Evolutionary conservation across 148 eudicot species (phyloP).

Genomic region (Polygonum aviculare): DNA sequence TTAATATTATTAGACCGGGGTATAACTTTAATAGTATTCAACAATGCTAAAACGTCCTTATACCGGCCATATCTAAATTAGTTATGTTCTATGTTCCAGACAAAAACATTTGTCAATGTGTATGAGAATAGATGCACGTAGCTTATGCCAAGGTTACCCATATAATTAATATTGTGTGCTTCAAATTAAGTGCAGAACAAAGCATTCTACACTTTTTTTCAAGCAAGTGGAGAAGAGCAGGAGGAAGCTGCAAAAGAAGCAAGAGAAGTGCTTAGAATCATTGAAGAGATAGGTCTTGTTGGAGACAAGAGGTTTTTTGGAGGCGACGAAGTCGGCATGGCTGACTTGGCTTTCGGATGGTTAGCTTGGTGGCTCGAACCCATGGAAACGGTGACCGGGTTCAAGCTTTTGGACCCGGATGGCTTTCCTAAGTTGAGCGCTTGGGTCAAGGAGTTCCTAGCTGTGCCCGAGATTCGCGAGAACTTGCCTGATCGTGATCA

Average conservation of each 20-base stretch:
- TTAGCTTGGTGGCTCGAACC: slow-evolving; percentile 18
- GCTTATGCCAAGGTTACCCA: too few species aligned
- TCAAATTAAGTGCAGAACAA: not conserved
- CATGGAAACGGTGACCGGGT: slow-evolving; percentile 7
- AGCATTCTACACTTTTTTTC: not conserved
- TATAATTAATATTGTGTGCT: not conserved
- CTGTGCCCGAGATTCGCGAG: not conserved
- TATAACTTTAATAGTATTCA: too few species aligned
- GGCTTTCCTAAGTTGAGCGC: not conserved
- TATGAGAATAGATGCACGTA: too few species aligned
- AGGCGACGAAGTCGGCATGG: slow-evolving; percentile 17
- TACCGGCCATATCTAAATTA: too few species aligned
- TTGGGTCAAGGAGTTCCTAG: not conserved
- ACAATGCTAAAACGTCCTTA: too few species aligned
- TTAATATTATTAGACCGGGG: too few species aligned
- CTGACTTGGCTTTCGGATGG: slow-evolving; percentile 16
- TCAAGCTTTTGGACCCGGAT: slow-evolving; percentile 6
- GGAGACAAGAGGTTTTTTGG: slow-evolving; percentile 17
- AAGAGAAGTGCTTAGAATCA: slow-evolving; percentile 13
- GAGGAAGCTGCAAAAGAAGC: slow-evolving; percentile 19
- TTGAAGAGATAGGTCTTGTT: slow-evolving; percentile 10
- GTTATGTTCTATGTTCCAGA: too few species aligned
- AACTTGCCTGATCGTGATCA: slow-evolving; percentile 6
- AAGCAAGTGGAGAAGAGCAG: slow-evolving; percentile 14
- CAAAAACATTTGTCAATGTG: too few species aligned